These are phyloP conservation scores for Cercophora samala DNA, from an alignment of 495 filamentous ascomycete species.

Conservation along the genomic window DNA sequence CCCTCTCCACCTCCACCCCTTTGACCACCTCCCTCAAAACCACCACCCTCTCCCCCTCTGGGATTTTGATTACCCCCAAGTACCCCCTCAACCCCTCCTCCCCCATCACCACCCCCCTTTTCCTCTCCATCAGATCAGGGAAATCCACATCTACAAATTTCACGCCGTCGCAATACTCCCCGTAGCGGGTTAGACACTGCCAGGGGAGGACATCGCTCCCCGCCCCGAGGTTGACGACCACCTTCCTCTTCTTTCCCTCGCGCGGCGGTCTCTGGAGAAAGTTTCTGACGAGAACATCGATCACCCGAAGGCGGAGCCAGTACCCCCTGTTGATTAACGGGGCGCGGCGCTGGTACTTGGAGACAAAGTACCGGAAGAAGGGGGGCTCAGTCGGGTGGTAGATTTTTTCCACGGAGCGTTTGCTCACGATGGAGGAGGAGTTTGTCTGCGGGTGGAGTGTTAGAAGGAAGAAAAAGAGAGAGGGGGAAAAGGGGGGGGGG, in stretches of 20 bases:
- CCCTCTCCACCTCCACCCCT: background rate
- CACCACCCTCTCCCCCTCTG: background rate
- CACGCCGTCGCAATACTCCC: constrained; percentile 45
- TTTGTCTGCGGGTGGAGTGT: constrained; percentile 60
- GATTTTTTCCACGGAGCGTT: constrained; percentile 79
- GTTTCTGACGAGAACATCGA: constrained; percentile 65
- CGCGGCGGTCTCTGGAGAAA: constrained; percentile 51
- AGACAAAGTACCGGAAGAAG: constrained; percentile 84
- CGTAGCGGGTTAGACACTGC: constrained; percentile 67
- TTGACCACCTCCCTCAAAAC: background rate
- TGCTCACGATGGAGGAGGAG: constrained; percentile 84
- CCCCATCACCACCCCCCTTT: constrained; percentile 60
- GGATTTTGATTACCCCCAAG: constrained; percentile 15
- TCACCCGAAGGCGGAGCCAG: constrained; percentile 77
- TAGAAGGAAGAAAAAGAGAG: constrained; percentile 2
- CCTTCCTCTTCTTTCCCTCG: constrained; percentile 54
- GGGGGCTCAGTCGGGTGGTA: constrained; percentile 68
- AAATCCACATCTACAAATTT: constrained; percentile 88
- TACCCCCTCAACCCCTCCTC: constrained; percentile 54
- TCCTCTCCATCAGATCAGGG: constrained; percentile 71
- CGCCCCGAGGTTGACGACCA: constrained; percentile 84
- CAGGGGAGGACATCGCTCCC: constrained; percentile 93
- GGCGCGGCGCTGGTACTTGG: constrained; percentile 72
- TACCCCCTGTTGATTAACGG: constrained; percentile 88
- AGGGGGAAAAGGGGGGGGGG: background rate